These are phyloP conservation scores for Penicillium goetzii DNA, from an alignment of 495 filamentous ascomycete species.

Conservation along the genomic window DNA sequence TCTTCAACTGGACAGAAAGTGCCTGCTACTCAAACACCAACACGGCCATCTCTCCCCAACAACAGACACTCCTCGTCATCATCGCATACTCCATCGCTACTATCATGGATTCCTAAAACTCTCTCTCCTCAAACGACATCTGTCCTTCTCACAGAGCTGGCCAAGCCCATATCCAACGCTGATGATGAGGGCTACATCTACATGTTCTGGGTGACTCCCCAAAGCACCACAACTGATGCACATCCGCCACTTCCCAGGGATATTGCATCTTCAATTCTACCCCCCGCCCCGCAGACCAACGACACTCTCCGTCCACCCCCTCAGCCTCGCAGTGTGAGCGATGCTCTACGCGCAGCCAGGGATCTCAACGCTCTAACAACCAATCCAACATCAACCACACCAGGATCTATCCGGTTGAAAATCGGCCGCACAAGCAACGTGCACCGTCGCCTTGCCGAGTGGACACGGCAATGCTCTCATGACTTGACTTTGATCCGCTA, in stretches of 20 bases:
- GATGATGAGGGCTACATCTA: conserved; percentile 96
- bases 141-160: conserved; percentile 70
- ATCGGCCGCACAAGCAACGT: conserved; percentile 93
- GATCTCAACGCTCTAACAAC: conserved; percentile 53
- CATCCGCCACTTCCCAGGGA: conserved; percentile 54
- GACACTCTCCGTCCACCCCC: conserved; percentile 33
- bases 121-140: conserved; percentile 68
- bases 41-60: conserved; percentile 19
- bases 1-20: conserved; percentile 20
- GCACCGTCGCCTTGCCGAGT: conserved; percentile 86
- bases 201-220: conserved; percentile 87
- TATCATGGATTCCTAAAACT: conserved; percentile 67
- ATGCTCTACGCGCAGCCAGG: conserved; percentile 59
- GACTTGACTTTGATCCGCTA: conserved; percentile 83
- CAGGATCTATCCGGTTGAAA: conserved; percentile 74
- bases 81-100: conserved; percentile 52
- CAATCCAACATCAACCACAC: conserved; percentile 32
- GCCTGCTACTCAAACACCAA: conserved; percentile 18
- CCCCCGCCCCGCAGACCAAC: conserved; percentile 34
- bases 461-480: conserved; percentile 90
- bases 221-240: conserved; percentile 37
- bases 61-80: conserved; percentile 35
- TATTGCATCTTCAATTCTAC: conserved; percentile 62
- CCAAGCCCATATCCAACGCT: conserved; percentile 73
- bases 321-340: conserved; percentile 62